Base-by-base conservation (phyloP, 768 basidiomycete genomes). In the Lentinula boryana region DNA sequence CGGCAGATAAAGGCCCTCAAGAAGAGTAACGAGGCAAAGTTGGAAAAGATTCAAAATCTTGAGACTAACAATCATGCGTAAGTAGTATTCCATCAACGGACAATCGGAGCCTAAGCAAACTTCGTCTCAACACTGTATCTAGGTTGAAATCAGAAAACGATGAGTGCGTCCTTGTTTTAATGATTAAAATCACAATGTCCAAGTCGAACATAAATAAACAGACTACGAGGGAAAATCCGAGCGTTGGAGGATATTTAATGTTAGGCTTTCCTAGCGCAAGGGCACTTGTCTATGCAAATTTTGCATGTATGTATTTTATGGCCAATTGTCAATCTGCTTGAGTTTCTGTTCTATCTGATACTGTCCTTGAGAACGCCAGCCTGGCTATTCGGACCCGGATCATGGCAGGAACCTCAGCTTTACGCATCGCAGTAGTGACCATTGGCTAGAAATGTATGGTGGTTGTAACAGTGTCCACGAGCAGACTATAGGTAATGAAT, bases 1-100 rank as follows among this genome's bases (percentile, higher is more conserved):
- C 70, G 75, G 40, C 74, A 74, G 58, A 62, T 69, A 9, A 64
- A 64, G 8, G 76, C 78, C 21, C 68, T 75, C 51, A 72, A 72
- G 48, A 71, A 74, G 48, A 71, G 73, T 27, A 73, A 72, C 13
- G 66, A 67, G 3, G 68, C 67, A 4, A 80, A 79, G 62, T 67
- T 67, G 35, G 66, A 62, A 44, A 69, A 68, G 60, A 76, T 78
- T 36, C 57, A 58, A 8, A 63, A 67, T 49, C 61, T 77, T 35
- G 66, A 72, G 54, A 60, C 66, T 41, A 69, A 71, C 43, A 65
- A 71, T 36, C 61, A 67, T 50, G 59, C 40, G 66, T 59, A 64
- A 65, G 75, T 73, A 41, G 63, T 61, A 23, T n/a, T 12, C 16
- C 23, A 40, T 33, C 5, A 44, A n/a, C 5, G 5, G 9, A 21